Conservation (phyloP, 768 basidiomycete genomes). For the Gloeophyllum trabeum region DNA sequence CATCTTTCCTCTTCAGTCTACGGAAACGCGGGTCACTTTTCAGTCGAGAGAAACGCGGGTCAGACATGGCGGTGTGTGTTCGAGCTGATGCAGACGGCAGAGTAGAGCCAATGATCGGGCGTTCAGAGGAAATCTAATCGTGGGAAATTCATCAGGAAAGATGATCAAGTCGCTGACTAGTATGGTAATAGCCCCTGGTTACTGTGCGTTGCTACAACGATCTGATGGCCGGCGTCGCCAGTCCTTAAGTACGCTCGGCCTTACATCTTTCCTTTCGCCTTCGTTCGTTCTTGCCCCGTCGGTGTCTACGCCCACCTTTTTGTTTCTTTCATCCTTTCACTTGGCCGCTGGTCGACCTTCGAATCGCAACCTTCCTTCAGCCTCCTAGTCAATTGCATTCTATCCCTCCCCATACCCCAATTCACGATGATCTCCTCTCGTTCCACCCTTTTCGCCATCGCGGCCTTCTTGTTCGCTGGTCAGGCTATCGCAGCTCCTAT, state of each 20-base stretch:
- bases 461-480: conserved; percentile 32
- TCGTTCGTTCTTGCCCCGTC: conserved; percentile 8
- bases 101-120: conserved; percentile 1
- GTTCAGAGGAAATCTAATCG: background rate
- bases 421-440: conserved; percentile 34
- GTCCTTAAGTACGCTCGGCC: conserved; percentile 9
- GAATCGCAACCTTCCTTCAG: conserved; percentile 8
- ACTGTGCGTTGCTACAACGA: background rate
- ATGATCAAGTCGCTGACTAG: conserved; percentile 2
- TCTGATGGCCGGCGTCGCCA: background rate
- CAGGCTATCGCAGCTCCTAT: conserved; percentile 28
- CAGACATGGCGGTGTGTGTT: conserved; percentile 49
- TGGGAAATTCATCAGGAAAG: background rate
- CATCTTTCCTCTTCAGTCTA: conserved; percentile 63
- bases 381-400: conserved; percentile 11
- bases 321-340: conserved; percentile 6
- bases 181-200: no score
- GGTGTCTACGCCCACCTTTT: conserved; percentile 8
- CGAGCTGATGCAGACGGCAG: conserved; percentile 1
- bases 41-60: conserved; percentile 81
- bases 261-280: conserved; percentile 5
- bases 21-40: conserved; percentile 92
- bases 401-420: conserved; percentile 8
- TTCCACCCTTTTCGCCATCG: conserved; percentile 25
- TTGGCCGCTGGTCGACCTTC: conserved; percentile 24